A percentile compares a stretch with the other conserved stretches of the same genome.
Conservation (phyloP, 352 stramenopile species). For the Phytophthora pini region DNA sequence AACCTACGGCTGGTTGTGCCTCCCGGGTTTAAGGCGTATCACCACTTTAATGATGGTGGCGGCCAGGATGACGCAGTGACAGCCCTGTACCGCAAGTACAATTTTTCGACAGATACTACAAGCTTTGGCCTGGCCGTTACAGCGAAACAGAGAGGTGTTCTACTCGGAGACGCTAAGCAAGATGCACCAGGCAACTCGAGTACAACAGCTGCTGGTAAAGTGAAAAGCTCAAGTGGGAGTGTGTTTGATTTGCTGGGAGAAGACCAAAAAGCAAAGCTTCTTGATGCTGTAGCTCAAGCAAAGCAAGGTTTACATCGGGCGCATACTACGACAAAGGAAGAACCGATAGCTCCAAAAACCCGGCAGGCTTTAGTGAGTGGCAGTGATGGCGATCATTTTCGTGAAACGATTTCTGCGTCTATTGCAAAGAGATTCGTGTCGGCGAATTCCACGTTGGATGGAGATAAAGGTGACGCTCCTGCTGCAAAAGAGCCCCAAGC, state of each 20-base stretch:
- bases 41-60: conserved; percentile 52
- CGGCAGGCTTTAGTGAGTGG: conserved; percentile 49
- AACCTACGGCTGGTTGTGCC: conserved; percentile 59
- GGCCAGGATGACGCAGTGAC: conserved; percentile 27
- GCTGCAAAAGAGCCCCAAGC: background rate
- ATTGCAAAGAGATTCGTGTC: conserved; percentile 86
- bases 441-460: conserved; percentile 30
- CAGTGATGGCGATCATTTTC: conserved; percentile 54
- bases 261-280: conserved; percentile 55
- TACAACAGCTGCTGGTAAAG: conserved; percentile 1
- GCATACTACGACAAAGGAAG: conserved; percentile 2
- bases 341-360: conserved; percentile 16
- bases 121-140: conserved; percentile 51
- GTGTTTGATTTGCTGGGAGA: conserved; percentile 69
- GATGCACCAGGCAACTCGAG: background rate
- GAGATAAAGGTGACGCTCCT: conserved; percentile 8
- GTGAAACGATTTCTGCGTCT: conserved; percentile 77
- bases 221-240: conserved; percentile 31
- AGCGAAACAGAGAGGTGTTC: conserved; percentile 49
- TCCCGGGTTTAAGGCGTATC: conserved; percentile 49
- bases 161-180: conserved; percentile 40
- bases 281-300: conserved; percentile 42
- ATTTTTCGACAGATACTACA: conserved; percentile 55
- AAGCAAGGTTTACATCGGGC: conserved; percentile 24
- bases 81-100: conserved; percentile 59